Percentiles rank a stretch among this genome's conserved stretches.
Conservation (phyloP, 768 basidiomycete species). For the Kwoniella sp. region DNA sequence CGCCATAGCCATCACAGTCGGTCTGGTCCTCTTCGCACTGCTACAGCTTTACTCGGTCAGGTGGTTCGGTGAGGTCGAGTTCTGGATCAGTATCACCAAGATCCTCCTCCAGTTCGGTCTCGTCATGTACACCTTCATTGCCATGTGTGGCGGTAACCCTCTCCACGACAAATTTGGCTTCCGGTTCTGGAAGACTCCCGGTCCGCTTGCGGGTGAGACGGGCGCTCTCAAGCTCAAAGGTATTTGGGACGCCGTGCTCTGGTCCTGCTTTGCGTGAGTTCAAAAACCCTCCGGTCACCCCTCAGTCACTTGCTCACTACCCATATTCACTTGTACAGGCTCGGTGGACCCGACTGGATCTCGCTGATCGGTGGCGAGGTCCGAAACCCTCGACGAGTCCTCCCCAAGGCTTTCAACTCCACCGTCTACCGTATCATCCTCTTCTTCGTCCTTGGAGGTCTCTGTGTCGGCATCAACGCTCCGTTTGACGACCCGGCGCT, state of each 20-base stretch:
- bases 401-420: conserved; percentile 17
- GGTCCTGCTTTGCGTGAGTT: conserved; percentile 17
- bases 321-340: background rate
- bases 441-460: conserved; percentile 13
- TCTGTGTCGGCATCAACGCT: conserved; percentile 10
- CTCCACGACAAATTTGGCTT: conserved; percentile 54
- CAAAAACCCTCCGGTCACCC: background rate
- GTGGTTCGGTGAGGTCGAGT: conserved; percentile 21
- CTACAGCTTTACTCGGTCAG: conserved; percentile 15
- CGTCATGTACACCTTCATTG: conserved; percentile 59
- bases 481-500: conserved; percentile 8
- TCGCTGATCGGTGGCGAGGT: conserved; percentile 15
- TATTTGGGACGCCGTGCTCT: conserved; percentile 19
- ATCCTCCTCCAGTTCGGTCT: conserved; percentile 55
- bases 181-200: conserved; percentile 24
- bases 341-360: conserved; percentile 20
- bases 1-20: conserved; percentile 47
- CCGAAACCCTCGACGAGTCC: conserved; percentile 14
- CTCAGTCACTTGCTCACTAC: background rate
- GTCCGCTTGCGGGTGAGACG: conserved; percentile 9
- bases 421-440: conserved; percentile 14
- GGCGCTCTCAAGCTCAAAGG: conserved; percentile 4
- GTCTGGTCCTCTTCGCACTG: conserved; percentile 2
- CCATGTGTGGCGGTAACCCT: conserved; percentile 53
- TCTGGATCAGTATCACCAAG: conserved; percentile 38